phyloP scores from a whole-genome alignment of 2,329 filamentous ascomycete species.

The Cladosporium velox region DNA sequence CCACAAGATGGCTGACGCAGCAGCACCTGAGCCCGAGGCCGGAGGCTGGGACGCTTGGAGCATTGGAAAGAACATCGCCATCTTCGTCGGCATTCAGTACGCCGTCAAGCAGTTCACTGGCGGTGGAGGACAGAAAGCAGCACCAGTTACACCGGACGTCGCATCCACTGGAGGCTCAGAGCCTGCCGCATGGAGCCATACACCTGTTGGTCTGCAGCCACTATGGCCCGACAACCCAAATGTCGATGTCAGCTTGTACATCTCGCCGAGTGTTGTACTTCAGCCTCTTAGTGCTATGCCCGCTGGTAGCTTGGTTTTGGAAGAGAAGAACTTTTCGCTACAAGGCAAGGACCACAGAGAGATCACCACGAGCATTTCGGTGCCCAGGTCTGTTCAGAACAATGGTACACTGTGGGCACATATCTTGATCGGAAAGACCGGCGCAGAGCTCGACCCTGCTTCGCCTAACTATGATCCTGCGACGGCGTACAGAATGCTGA shows the following conservation, averaged over 20 bases:
- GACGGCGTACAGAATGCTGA: slow-evolving; percentile 79
- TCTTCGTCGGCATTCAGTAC: slow-evolving; percentile 62
- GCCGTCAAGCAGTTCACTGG: slow-evolving; percentile 59
- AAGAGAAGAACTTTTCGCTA: slow-evolving; percentile 71
- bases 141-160: slow-evolving; percentile 25
- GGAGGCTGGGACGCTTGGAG: slow-evolving; percentile 28
- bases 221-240: slow-evolving; percentile 81
- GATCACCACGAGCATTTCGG: slow-evolving; percentile 72
- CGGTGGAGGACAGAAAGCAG: slow-evolving; percentile 25
- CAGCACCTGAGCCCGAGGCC: slow-evolving; percentile 11
- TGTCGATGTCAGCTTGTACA: slow-evolving; percentile 81
- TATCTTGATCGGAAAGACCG: slow-evolving; percentile 81
- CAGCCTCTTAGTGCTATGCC: slow-evolving; percentile 67
- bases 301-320: slow-evolving; percentile 69
- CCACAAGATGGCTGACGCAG: slow-evolving; percentile 15
- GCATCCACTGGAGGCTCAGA: slow-evolving; percentile 22
- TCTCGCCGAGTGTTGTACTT: slow-evolving; percentile 73
- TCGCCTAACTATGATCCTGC: slow-evolving; percentile 70
- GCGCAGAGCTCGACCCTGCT: slow-evolving; percentile 74
- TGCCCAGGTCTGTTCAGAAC: slow-evolving; percentile 79
- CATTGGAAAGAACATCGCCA: slow-evolving; percentile 56
- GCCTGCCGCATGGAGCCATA: slow-evolving; percentile 59
- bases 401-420: slow-evolving; percentile 95
- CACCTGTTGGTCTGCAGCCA: slow-evolving; percentile 74
- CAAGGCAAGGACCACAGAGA: slow-evolving; percentile 72